A percentile compares a stretch with the other conserved stretches of the same genome.
Conservation (phyloP, 345 rosid genomes). For the Psidium friedrichsthalianum region DNA sequence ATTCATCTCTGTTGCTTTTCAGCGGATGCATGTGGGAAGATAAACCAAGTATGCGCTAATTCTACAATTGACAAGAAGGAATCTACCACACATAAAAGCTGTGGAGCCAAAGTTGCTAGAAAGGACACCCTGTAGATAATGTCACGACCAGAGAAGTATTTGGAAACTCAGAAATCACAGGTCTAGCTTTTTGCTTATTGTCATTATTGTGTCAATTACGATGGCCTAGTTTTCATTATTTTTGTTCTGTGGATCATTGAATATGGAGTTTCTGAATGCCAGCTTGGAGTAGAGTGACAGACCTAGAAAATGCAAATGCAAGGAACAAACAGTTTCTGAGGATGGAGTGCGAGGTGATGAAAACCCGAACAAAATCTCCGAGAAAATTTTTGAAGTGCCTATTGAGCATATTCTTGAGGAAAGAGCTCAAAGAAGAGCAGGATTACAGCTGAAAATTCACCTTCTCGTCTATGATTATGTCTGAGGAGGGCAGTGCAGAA, state of each 20-base stretch:
- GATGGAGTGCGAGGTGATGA: slow-evolving; percentile 10
- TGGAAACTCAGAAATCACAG: slow-evolving; percentile 30
- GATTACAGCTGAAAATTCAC: slow-evolving; percentile 15
- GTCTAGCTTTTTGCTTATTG: slow-evolving; percentile 5
- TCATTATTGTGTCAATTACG: not conserved
- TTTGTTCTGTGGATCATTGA: not conserved
- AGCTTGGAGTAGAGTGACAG: slow-evolving; percentile 24
- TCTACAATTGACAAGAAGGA: slow-evolving; percentile 16
- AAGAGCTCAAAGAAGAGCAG: slow-evolving; percentile 40
- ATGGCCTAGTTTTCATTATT: not conserved
- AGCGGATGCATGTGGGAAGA: slow-evolving; percentile 34
- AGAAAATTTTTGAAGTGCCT: slow-evolving; percentile 62
- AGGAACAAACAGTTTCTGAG: slow-evolving; percentile 11
- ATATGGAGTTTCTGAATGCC: slow-evolving; percentile 1
- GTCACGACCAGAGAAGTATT: slow-evolving; percentile 28
- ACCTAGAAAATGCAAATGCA: slow-evolving; percentile 28
- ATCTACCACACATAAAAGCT: slow-evolving; percentile 13
- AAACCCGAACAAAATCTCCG: slow-evolving; percentile 57
- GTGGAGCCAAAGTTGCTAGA: slow-evolving; percentile 11
- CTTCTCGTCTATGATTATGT: slow-evolving; percentile 10
- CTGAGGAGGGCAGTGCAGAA: slow-evolving; percentile 19
- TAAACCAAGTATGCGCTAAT: slow-evolving; percentile 17
- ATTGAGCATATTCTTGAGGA: slow-evolving; percentile 45
- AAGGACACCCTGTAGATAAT: slow-evolving; percentile 12
- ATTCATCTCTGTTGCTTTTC: not conserved